A percentile compares a stretch with the other conserved stretches of the same genome.
Conservation (phyloP, 2,329 filamentous ascomycete genomes). For the Amphichorda felina region DNA sequence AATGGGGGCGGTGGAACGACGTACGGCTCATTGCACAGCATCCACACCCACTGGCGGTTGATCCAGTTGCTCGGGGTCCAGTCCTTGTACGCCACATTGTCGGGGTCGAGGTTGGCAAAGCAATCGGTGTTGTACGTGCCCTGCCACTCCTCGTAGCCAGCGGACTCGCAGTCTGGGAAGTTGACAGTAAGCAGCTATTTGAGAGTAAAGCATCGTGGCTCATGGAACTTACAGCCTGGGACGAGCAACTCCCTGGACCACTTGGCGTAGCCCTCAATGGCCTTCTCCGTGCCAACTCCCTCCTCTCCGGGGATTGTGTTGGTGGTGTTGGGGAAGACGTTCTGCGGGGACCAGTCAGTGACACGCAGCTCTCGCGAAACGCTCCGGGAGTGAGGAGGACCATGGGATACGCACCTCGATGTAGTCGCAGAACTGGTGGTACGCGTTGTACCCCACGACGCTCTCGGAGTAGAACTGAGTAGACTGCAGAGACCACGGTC, state of each 20-base stretch:
- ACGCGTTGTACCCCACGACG: constrained; percentile 14
- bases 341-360: constrained; percentile 1
- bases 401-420: constrained; percentile 10
- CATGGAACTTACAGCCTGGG: constrained; percentile 31
- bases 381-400: background rate
- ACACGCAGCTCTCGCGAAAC: background rate
- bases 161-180: constrained; percentile 27
- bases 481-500: constrained; percentile 20
- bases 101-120: constrained; percentile 38
- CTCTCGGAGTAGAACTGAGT: constrained; percentile 15
- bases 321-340: constrained; percentile 9
- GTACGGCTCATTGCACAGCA: constrained; percentile 48
- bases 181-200: background rate
- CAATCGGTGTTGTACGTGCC: constrained; percentile 31
- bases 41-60: constrained; percentile 46
- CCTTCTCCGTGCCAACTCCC: constrained; percentile 41
- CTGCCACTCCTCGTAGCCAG: constrained; percentile 31
- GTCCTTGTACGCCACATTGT: constrained; percentile 38
- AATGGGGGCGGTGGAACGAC: constrained; percentile 8
- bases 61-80: constrained; percentile 27
- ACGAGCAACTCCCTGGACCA: constrained; percentile 35
- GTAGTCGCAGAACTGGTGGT: constrained; percentile 23
- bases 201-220: background rate
- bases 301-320: constrained; percentile 8
- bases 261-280: constrained; percentile 40